These are phyloP conservation scores for Passiflora organensis DNA, from an alignment of 345 rosid genomes.

Conservation along the genomic window DNA sequence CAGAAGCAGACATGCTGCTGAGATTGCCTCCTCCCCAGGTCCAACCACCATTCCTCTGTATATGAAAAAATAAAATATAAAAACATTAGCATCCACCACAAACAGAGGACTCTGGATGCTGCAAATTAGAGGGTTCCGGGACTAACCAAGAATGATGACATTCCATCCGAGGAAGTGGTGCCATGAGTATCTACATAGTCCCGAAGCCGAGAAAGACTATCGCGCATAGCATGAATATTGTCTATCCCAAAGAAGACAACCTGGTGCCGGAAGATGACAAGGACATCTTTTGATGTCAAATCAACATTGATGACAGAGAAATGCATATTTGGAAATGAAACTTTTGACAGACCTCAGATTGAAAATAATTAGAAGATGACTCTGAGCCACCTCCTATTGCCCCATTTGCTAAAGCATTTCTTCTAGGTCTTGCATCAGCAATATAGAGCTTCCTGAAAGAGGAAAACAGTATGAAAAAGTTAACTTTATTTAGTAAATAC, in stretches of 20 bases:
- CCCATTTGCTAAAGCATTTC: constrained; percentile 98
- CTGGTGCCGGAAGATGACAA: constrained; percentile 36
- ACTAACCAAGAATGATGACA: constrained; percentile 91
- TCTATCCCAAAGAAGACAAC: constrained; percentile 96
- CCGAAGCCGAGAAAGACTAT: constrained; percentile 91
- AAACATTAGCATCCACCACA: background rate
- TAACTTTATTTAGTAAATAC: too few relatives aligned
- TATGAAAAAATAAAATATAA: constrained; percentile 7
- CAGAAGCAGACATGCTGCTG: constrained; percentile 99
- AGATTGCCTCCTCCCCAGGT: constrained; percentile 99
- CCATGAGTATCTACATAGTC: constrained; percentile 97
- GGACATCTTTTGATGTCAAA: constrained; percentile 11
- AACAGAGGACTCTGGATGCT: background rate
- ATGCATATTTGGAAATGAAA: too few relatives aligned
- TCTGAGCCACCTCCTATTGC: constrained; percentile 99
- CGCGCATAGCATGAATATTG: constrained; percentile 98
- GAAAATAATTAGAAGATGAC: constrained; percentile 89
- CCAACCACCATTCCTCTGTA: constrained; percentile 97
- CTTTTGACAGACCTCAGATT: constrained; percentile 71
- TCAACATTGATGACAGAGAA: constrained; percentile 12
- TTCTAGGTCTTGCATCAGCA: constrained; percentile 97
- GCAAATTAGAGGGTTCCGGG: background rate
- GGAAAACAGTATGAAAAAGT: background rate
- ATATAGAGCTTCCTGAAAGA: constrained; percentile 81
- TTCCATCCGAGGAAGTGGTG: constrained; percentile 91